phyloP scores from a whole-genome alignment of 2,329 filamentous ascomycete genomes.

The Neurospora sp. region DNA sequence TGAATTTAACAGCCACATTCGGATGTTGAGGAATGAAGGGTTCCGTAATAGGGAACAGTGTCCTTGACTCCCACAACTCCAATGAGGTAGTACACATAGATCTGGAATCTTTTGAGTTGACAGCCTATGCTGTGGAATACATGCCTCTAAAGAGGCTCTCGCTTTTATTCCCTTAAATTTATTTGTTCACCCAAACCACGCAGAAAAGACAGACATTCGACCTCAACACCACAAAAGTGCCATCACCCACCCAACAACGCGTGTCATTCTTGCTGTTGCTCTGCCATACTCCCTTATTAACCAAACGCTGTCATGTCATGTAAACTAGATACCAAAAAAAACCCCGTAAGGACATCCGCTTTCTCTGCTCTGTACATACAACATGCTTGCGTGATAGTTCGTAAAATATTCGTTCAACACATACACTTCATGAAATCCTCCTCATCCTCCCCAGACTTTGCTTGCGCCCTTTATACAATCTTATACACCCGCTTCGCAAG shows the following conservation, averaged over 20 bases:
- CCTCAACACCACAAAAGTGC: not conserved
- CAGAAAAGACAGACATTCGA: not conserved
- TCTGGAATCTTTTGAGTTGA: not conserved
- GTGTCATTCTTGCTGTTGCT: not conserved
- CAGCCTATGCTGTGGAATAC: not conserved
- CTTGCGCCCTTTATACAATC: constrained; percentile 49
- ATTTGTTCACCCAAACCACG: not conserved
- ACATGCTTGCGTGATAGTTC: not conserved
- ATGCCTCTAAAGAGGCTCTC: not conserved
- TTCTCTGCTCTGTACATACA: not conserved
- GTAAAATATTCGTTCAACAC: not conserved
- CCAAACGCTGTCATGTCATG: not conserved
- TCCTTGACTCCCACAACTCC: too few species aligned
- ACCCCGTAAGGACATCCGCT: not conserved
- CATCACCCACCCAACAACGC: not conserved
- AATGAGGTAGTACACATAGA: not conserved
- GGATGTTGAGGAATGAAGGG: too few species aligned
- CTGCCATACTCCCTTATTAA: not conserved
- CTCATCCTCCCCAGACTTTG: not conserved
- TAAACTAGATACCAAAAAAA: not conserved
- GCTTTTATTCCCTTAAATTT: not conserved
- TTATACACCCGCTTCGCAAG: constrained; percentile 78
- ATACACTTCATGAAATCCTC: not conserved
- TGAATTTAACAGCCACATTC: not conserved
- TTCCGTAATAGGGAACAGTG: too few species aligned